Evolutionary conservation across 805 yeast species (phyloP), one percentile per base, ranked within the genome.

Genomic region (Maudiozyma barnettii): DNA sequence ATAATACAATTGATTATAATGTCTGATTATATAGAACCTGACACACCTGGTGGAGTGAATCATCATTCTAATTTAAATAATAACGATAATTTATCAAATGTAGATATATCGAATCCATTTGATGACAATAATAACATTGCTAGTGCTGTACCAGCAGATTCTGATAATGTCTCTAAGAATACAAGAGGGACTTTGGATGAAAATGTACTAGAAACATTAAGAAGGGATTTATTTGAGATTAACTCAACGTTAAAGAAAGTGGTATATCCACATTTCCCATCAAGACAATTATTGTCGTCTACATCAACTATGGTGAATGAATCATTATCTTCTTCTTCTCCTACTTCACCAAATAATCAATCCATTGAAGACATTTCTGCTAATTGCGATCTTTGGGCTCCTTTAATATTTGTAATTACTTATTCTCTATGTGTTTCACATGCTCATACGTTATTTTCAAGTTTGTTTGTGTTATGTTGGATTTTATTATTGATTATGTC

Each of bases 371-470:
- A 48, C n/a, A 49, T 51, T 18, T 43, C 54, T 2, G 48, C 50
- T 4, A 53, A 54, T 48, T 56, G 62, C 37, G 69, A 65, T 47
- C 53, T 65, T 8, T 65, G 69, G 69, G 69, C 69, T 1, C 69
- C 69, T 1, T 45, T 65, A 13, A 45, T 58, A 5, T 63, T 65
- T 29, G 56, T 63, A 23, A 56, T 65, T 2, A 42, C 54, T 3
- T 65, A 61, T 45, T 54, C 68, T 6, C 46, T 64, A 35, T 56
- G 60, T n/a, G 57, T 60, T 7, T 63, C 69, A 1, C 60, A 58
- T 38, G 63, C 60, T 4, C 54, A 53, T 26, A 51, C 64, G 1
- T 49, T 57, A 9, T 65, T 65, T 48, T 63, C 69, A 7, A 56
- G 63, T 39, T 43, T 61, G 5, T 65, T 65, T 41, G 57, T 64